Conservation (phyloP, 1,284 basidiomycete genomes). For the Fomitopsis palustris region DNA sequence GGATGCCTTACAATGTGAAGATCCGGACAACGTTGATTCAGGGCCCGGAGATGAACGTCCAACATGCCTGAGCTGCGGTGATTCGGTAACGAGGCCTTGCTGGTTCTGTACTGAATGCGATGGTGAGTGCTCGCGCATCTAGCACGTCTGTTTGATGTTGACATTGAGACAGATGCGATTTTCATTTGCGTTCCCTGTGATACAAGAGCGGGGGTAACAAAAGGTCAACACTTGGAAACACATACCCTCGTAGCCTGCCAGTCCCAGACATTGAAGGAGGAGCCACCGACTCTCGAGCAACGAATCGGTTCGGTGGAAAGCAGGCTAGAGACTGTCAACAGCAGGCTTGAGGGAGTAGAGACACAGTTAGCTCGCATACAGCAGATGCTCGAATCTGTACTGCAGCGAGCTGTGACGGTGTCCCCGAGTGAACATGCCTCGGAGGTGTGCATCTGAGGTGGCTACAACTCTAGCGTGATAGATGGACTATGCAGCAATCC, state of each 20-base stretch:
- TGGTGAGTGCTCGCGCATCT: not conserved
- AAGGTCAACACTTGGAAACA: not conserved
- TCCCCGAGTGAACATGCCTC: too few relatives aligned
- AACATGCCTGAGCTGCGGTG: not conserved
- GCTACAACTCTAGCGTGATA: too few relatives aligned
- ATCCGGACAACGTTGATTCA: not conserved
- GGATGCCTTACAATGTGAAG: not conserved
- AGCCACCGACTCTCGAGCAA: not conserved
- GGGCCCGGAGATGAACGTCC: not conserved
- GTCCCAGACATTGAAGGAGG: not conserved
- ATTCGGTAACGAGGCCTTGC: not conserved
- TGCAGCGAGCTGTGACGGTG: too few relatives aligned
- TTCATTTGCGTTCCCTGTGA: not conserved
- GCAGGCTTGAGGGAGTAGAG: not conserved
- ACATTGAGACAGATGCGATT: not conserved
- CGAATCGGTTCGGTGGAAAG: not conserved
- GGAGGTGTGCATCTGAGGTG: too few relatives aligned
- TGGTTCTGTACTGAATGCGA: not conserved
- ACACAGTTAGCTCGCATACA: not conserved
- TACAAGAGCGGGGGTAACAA: not conserved
- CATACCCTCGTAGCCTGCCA: not conserved
- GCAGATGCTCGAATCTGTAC: not conserved
- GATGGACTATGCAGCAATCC: too few relatives aligned
- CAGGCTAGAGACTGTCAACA: not conserved
- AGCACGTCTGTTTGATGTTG: not conserved